A percentile compares a stretch with the other conserved stretches of the same genome.
Evolutionary conservation across 306 rosid genomes (phyloP).

Genomic region (Acmispon strigosus): DNA sequence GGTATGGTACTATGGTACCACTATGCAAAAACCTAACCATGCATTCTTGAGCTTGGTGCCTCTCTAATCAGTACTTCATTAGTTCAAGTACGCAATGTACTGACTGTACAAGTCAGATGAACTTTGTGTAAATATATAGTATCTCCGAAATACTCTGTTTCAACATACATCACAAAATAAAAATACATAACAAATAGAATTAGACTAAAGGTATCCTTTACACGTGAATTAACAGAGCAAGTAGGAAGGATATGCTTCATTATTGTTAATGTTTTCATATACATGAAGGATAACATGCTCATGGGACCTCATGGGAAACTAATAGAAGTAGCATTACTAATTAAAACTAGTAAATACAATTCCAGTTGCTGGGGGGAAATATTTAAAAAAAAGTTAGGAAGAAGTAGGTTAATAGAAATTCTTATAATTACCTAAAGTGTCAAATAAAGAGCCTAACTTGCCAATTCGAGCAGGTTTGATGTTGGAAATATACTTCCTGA

Average conservation of each 20-base stretch:
- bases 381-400: slow-evolving; percentile 6
- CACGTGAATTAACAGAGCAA: neutral
- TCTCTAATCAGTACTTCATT: neutral
- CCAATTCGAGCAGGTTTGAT: slow-evolving; percentile 63
- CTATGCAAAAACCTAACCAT: too few relatives aligned
- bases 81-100: neutral
- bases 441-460: slow-evolving; percentile 49
- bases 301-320: neutral
- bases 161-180: neutral
- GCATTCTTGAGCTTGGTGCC: neutral
- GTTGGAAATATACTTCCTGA: slow-evolving; percentile 87
- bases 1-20: too few relatives aligned
- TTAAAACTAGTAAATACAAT: neutral
- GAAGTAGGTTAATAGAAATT: neutral
- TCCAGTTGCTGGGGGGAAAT: neutral
- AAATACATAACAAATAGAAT: neutral
- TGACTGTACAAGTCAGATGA: neutral
- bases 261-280: neutral
- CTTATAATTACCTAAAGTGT: slow-evolving; percentile 57
- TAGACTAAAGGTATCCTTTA: neutral
- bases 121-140: neutral
- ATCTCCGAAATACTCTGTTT: neutral
- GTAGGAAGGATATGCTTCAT: neutral
- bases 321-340: neutral
- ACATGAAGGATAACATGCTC: neutral